These are phyloP conservation scores for Orbilia quercus DNA, from an alignment of 2,329 filamentous ascomycete genomes.

Conservation along the genomic window DNA sequence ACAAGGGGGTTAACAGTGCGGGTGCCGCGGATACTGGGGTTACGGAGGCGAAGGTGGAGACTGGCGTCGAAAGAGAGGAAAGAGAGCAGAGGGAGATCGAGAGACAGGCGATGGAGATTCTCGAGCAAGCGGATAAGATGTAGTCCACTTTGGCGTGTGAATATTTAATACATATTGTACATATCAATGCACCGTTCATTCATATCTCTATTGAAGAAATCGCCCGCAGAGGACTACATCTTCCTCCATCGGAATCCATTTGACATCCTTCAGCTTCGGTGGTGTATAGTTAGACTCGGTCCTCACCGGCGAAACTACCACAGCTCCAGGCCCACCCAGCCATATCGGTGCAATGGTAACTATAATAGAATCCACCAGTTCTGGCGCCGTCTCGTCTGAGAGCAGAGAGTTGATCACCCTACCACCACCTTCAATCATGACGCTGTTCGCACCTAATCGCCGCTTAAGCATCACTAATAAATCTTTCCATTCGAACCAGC, in stretches of 20 bases:
- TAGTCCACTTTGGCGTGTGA: not conserved
- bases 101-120: conserved; percentile 60
- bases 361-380: conserved; percentile 80
- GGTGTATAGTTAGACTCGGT: conserved; percentile 67
- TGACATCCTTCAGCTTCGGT: conserved; percentile 73
- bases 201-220: conserved; percentile 61
- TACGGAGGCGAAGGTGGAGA: conserved; percentile 24
- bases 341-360: conserved; percentile 90
- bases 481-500: conserved; percentile 20
- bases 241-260: conserved; percentile 81
- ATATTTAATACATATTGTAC: conserved; percentile 18
- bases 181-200: conserved; percentile 9
- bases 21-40: not conserved
- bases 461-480: conserved; percentile 61
- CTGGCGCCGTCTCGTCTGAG: conserved; percentile 68
- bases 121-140: conserved; percentile 44
- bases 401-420: conserved; percentile 84
- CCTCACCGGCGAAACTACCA: conserved; percentile 78
- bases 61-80: conserved; percentile 40
- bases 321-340: conserved; percentile 84
- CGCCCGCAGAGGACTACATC: conserved; percentile 85
- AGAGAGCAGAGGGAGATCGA: conserved; percentile 58
- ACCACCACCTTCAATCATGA: conserved; percentile 93
- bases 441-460: conserved; percentile 69
- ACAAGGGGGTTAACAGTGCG: conserved; percentile 64